These are phyloP conservation scores for Aspergillus nanangensis DNA, from an alignment of 495 filamentous ascomycete species.

Conservation along the genomic window DNA sequence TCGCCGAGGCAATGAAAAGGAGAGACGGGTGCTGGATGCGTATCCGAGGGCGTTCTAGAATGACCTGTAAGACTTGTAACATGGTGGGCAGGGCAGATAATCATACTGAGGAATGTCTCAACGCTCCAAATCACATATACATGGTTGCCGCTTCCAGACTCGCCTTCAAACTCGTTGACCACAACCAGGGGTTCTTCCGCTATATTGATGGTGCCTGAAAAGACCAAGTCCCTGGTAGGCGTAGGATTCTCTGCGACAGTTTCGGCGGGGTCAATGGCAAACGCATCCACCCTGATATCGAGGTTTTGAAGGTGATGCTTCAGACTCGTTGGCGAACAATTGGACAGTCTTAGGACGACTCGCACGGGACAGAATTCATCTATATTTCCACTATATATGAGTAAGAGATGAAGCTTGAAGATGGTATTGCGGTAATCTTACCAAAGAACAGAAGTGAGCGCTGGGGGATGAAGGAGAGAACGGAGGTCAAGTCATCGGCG, in stretches of 20 bases:
- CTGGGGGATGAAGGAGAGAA: conserved; percentile 47
- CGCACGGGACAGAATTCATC: conserved; percentile 77
- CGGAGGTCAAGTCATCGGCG: conserved; percentile 39
- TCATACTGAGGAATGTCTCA: conserved; percentile 64
- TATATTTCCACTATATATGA: conserved; percentile 56
- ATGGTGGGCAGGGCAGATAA: neutral
- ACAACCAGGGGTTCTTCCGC: conserved; percentile 59
- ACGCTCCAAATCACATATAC: conserved; percentile 79
- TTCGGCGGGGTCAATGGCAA: conserved; percentile 58
- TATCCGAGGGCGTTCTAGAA: conserved; percentile 61
- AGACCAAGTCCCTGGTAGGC: conserved; percentile 61
- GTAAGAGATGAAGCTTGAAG: conserved; percentile 44
- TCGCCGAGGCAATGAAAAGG: conserved; percentile 71
- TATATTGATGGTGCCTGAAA: conserved; percentile 54
- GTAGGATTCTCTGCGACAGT: conserved; percentile 38
- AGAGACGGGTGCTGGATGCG: conserved; percentile 74
- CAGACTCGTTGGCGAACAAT: conserved; percentile 54
- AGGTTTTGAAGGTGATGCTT: conserved; percentile 59
- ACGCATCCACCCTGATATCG: conserved; percentile 64
- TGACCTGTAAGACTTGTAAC: conserved; percentile 22
- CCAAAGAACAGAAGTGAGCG: conserved; percentile 63
- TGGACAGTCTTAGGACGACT: conserved; percentile 64
- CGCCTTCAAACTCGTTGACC: conserved; percentile 49
- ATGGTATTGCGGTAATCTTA: conserved; percentile 39
- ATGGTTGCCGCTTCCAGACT: conserved; percentile 50